Base-by-base conservation (phyloP, 352 stramenopile species). In the Phytophthora tentaculata region DNA sequence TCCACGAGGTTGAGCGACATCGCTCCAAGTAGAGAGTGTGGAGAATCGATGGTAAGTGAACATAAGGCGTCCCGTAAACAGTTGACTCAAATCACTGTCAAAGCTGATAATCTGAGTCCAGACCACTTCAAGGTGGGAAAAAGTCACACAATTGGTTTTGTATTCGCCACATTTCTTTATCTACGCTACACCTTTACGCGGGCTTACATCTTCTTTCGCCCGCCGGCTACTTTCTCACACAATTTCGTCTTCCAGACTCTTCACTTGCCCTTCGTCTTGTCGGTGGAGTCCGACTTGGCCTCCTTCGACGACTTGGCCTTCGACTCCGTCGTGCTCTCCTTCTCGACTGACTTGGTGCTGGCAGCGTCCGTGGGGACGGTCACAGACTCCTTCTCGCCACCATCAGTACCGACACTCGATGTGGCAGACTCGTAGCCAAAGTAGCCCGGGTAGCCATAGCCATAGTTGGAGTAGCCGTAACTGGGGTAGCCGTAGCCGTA, bases 1-100 rank as follows among this genome's bases (percentile, higher is more conserved):
- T 79, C 71, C 24, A 78, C 54, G 0, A 79, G 58, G 17, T 65
- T 37, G 19, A 73, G 22, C 5, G 39, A 26, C 69, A 77, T 74
- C 14, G 32, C 50, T 39, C 19, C 10, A 20, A 20, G 39, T 22
- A 32, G 39, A n/a, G n/a, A n/a, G n/a, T n/a, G 10, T 43, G 9
- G 14, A 14, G 35, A 43, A 17, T 43, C 4, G 35, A 43, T 43
- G 35, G 10, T 43, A 10, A 43, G 10, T 17, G 35, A 7, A 1
- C 37, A 44, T 37, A 37, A 7, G 29, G 29, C 9, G 29, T 37
- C n/a, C n/a, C n/a, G n/a, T n/a, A n/a, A n/a, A n/a, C n/a, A n/a
- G n/a, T 6, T 5, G 37, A 44, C 37, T 44, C 37, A 44, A 16
- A 44, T 44, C 7, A 3, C 9, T 13, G 9, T 2, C 29, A 37